Base-by-base conservation (phyloP, 2,329 filamentous ascomycete genomes). In the Phialemoniopsis sp. region DNA sequence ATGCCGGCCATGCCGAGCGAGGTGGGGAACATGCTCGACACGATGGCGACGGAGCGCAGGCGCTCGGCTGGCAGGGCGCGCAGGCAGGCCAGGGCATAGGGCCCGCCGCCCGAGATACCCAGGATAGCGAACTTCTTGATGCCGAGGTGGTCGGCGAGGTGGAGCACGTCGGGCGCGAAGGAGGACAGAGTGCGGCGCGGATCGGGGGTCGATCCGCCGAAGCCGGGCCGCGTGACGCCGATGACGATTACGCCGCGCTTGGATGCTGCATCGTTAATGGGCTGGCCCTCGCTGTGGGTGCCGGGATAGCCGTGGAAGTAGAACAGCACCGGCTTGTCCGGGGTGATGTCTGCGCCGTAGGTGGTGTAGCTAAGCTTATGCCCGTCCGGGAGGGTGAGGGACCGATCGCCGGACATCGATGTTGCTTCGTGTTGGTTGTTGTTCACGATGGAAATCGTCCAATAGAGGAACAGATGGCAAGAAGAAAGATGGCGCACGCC, bases 221-320 rank as follows among this genome's bases (percentile, higher is more conserved):
- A 47, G 9, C 53, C 53, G 5, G 53, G 52, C 14, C 53, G 43
- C 36, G 53, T 51, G 8, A 48, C 31, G 13, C 46, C 38, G 21
- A 55, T 37, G 16, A 54, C 15, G 17, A 40, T 44, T 13, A 46
- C 17, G 12, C 32, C 29, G 17, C 36, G 32, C 18, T 26, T 26
- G 21, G 21, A 26, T 26, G 21, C 21, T 6, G 21, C 35, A 42
- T 26, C 26, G 33, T 42, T 38, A 18, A 43, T 33, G 15, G 30
- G 19, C 34, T 40, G 40, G 18, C 32, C 44, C 41, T 54, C 52
- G 17, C 49, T 31, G 21, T 50, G 49, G 13, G 46, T 50, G 13
- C 41, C 43, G 8, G 51, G 53, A 31, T 44, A 48, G 21, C 50
- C 51, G 39, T 56, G 53, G 44, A 53, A 55, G 39, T 48, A 50